Base-by-base conservation (phyloP, 2,329 filamentous ascomycete genomes). In the Diplocarpon mali region DNA sequence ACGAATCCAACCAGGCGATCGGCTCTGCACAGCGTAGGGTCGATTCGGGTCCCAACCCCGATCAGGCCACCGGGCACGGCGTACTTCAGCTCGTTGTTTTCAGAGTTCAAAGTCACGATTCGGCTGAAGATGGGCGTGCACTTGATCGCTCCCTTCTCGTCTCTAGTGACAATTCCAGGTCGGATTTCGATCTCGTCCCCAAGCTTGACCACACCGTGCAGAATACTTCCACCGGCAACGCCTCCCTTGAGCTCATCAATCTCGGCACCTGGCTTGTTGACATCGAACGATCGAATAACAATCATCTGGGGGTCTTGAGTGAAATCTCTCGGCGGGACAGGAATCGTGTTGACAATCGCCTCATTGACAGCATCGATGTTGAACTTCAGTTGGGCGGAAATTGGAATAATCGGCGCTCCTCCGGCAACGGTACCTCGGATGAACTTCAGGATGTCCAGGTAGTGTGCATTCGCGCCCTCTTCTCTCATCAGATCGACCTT, bases 321-420 rank as follows among this genome's bases (percentile, higher is more conserved):
- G 71, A 98, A 96, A 67, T 96, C 89, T 66, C 92, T 78, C 49
- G 83, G 70, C 13, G 92, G 92, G 9, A 96, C 83, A 20, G 92
- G 92, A 58, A 98, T 95, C 60, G 86, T 93, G 63, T 86, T 88
- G 66, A 95, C 86, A 54, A 98, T 85, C 60, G 88, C 82, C 69
- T 98, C 90, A 70, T 93, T 93, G 68, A 96, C 85, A 55, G 90
- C 89, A 65, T 98, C 92, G 63, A 98, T 95, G 73, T 98, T 98
- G 80, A 95, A 93, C 74, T 96, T 96, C 61, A 98, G 76, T 75
- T 98, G 92, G 39, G 92, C 92, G 45, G 92, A 83, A 65, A 98
- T 95, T 54, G 92, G 93, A 53, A 98, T 94, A 63, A 98, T 87
- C 44, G 92, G 92, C 37, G 89, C 78, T 64, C 90, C 89, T 65